A percentile compares a stretch with the other conserved stretches of the same genome.
Conservation (phyloP, 1,284 basidiomycete genomes). For the Leccinum fallax region DNA sequence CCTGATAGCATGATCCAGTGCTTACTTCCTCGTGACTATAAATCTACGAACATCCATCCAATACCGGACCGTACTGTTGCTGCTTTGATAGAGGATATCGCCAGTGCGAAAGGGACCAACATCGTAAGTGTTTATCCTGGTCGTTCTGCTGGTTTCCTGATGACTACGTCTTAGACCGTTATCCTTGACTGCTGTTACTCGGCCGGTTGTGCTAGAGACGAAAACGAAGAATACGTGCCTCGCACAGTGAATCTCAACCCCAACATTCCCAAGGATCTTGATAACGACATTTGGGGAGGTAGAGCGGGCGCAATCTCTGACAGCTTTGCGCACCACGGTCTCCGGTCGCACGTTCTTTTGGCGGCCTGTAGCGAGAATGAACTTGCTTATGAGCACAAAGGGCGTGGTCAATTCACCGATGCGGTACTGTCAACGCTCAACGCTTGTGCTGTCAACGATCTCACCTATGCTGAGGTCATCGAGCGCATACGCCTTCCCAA, state of each 20-base stretch:
- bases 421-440: conserved; percentile 18
- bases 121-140: conserved; percentile 32
- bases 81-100: conserved; percentile 53
- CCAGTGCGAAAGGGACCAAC: conserved; percentile 58
- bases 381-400: conserved; percentile 18
- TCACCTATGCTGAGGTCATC: conserved; percentile 22
- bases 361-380: conserved; percentile 54
- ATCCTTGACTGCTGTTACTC: conserved; percentile 65
- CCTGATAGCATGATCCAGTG: conserved; percentile 48
- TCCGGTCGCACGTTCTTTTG: conserved; percentile 50
- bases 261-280: conserved; percentile 51
- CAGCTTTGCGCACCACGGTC: conserved; percentile 45
- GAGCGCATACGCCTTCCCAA: conserved; percentile 8
- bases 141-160: background rate
- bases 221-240: conserved; percentile 38
- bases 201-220: conserved; percentile 39
- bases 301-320: conserved; percentile 32
- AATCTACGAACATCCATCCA: conserved; percentile 41
- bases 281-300: conserved; percentile 48
- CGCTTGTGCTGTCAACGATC: background rate
- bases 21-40: conserved; percentile 58
- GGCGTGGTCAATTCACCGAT: conserved; percentile 17
- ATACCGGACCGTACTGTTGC: conserved; percentile 57
- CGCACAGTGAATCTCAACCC: conserved; percentile 48
- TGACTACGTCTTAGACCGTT: conserved; percentile 38